These are phyloP conservation scores for Boletellus deceptivus DNA, from an alignment of 1,284 basidiomycete species.

Conservation along the genomic window DNA sequence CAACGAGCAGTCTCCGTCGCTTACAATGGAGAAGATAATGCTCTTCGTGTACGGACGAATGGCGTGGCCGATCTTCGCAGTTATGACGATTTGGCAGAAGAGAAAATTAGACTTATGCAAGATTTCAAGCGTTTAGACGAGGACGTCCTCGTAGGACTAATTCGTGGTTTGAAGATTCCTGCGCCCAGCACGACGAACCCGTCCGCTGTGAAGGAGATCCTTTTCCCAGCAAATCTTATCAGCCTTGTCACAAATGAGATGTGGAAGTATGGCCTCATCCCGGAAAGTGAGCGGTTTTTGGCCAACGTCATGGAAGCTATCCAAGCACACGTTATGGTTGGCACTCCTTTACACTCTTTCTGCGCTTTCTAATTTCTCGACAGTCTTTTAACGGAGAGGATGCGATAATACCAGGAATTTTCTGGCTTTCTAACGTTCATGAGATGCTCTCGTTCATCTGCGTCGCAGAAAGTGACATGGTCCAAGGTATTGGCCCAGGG, in stretches of 20 bases:
- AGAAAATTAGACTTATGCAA: conserved; percentile 93
- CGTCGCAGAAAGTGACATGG: conserved; percentile 97
- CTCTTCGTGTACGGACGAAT: conserved; percentile 68
- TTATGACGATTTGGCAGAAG: conserved; percentile 88
- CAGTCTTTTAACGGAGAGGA: conserved; percentile 93
- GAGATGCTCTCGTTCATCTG: conserved; percentile 99
- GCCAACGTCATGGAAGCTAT: conserved; percentile 99
- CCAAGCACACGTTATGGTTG: conserved; percentile 96
- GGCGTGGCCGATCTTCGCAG: conserved; percentile 70
- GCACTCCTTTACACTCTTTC: conserved; percentile 29
- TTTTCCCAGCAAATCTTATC: conserved; percentile 99
- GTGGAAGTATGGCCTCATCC: conserved; percentile 99
- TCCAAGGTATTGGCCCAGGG: conserved; percentile 96
- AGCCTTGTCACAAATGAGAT: conserved; percentile 98
- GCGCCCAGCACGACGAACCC: conserved; percentile 89
- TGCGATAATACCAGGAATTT: conserved; percentile 93
- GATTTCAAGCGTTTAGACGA: conserved; percentile 91
- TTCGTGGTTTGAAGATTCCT: conserved; percentile 92
- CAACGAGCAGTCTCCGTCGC: conserved; percentile 93
- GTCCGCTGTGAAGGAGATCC: conserved; percentile 93
- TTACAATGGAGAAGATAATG: conserved; percentile 75
- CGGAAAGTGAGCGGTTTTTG: conserved; percentile 96
- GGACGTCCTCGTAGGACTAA: conserved; percentile 89
- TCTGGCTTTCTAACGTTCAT: conserved; percentile 99
- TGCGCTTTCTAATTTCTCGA: conserved; percentile 10